Evolutionary conservation across 2,329 filamentous ascomycete genomes (phyloP).

Genomic region (Sclerotinia trifoliorum): DNA sequence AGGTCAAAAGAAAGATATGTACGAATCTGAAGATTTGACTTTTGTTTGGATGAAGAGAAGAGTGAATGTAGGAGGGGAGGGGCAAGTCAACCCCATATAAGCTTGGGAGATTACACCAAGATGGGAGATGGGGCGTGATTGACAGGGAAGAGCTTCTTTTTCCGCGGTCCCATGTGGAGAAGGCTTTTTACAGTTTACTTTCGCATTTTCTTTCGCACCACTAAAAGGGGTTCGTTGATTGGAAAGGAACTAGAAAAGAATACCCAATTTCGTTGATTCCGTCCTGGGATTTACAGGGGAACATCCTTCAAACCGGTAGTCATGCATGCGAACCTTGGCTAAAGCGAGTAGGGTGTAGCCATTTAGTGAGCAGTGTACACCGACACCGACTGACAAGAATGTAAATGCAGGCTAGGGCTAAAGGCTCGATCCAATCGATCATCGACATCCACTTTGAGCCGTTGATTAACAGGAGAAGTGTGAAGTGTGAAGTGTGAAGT

Average conservation of each 20-base stretch:
- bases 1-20: slow-evolving; percentile 34
- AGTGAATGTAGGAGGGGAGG: slow-evolving; percentile 17
- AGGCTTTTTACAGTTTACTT: slow-evolving; percentile 1
- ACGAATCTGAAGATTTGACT: slow-evolving; percentile 27
- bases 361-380: slow-evolving; percentile 5
- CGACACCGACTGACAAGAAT: background rate
- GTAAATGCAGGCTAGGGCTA: background rate
- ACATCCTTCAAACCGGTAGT: slow-evolving; percentile 17
- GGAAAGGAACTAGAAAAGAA: background rate
- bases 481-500: background rate
- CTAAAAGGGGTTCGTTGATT: background rate
- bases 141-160: slow-evolving; percentile 17
- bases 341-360: background rate
- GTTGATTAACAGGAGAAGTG: background rate
- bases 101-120: slow-evolving; percentile 29
- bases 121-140: slow-evolving; percentile 3
- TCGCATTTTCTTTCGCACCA: background rate
- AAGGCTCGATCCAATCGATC: background rate
- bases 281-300: slow-evolving; percentile 17
- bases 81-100: slow-evolving; percentile 27
- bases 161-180: slow-evolving; percentile 21
- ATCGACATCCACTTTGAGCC: background rate
- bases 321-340: background rate
- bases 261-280: background rate
- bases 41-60: slow-evolving; percentile 32